phyloP scores from a whole-genome alignment of 2,329 filamentous ascomycete species.

The Ustulina deusta region DNA sequence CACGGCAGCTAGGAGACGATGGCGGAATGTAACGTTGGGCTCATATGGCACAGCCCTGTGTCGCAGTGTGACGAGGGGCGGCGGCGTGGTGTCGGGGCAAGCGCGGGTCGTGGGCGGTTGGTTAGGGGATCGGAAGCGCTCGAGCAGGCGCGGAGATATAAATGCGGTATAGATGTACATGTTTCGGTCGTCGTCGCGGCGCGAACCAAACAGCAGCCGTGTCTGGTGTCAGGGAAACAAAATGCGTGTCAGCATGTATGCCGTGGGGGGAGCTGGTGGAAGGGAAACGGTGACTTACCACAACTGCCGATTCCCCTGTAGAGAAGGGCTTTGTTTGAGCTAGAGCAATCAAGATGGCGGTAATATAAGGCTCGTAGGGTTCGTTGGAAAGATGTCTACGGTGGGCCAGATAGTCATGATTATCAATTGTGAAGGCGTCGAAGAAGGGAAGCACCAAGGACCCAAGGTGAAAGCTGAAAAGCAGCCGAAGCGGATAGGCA shows the following conservation, averaged over 20 bases:
- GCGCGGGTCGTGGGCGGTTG: neutral
- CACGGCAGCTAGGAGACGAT: constrained; percentile 13
- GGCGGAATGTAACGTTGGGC: constrained; percentile 6
- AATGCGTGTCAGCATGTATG: neutral
- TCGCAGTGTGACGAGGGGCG: constrained; percentile 11
- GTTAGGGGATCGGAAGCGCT: constrained; percentile 23
- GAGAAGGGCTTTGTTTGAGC: neutral
- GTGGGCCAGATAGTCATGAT: neutral
- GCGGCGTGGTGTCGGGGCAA: constrained; percentile 10
- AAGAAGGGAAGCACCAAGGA: constrained; percentile 10
- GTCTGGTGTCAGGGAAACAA: constrained; percentile 2
- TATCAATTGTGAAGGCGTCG: neutral
- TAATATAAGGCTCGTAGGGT: constrained; percentile 48
- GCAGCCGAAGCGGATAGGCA: constrained; percentile 9
- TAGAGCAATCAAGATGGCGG: constrained; percentile 22
- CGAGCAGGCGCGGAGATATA: constrained; percentile 14
- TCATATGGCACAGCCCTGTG: constrained; percentile 10
- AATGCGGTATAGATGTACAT: constrained; percentile 24
- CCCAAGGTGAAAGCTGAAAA: constrained; percentile 1
- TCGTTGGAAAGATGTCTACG: neutral
- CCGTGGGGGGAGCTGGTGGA: too few species aligned
- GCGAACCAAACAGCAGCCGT: constrained; percentile 17
- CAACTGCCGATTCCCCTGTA: constrained; percentile 1
- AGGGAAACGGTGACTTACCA: neutral
- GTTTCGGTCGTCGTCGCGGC: neutral